Conservation (phyloP, 2,329 filamentous ascomycete genomes). For the Albophoma yamanashiensis region DNA sequence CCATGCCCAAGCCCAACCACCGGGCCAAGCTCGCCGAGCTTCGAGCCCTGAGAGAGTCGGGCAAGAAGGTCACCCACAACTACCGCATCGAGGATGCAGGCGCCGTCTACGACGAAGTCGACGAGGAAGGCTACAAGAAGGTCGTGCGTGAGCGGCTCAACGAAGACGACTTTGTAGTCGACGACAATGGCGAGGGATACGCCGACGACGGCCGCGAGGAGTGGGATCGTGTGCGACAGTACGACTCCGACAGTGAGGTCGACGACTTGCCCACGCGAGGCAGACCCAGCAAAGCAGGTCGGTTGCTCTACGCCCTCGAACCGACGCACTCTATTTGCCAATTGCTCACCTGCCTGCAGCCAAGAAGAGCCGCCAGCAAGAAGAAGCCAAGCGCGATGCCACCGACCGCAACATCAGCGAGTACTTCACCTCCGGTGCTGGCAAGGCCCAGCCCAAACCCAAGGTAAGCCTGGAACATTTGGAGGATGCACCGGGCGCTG, state of each 20-base stretch:
- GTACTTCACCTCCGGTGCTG: constrained; percentile 76
- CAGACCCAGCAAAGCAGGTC: constrained; percentile 41
- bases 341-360: constrained; percentile 32
- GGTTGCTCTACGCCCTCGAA: constrained; percentile 7
- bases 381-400: constrained; percentile 73
- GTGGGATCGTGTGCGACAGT: constrained; percentile 64
- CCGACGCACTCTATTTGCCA: not conserved
- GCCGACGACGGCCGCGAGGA: constrained; percentile 94
- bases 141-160: constrained; percentile 82
- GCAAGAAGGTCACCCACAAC: constrained; percentile 80
- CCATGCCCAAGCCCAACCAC: constrained; percentile 26
- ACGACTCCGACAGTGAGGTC: constrained; percentile 63
- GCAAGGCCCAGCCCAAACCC: constrained; percentile 58
- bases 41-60: constrained; percentile 70
- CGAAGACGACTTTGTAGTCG: constrained; percentile 94
- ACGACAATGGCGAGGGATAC: constrained; percentile 96
- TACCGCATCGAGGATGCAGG: constrained; percentile 81
- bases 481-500: not conserved
- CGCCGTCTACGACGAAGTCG: constrained; percentile 88
- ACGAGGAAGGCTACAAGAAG: constrained; percentile 96
- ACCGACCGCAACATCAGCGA: constrained; percentile 88
- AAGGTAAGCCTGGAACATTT: constrained; percentile 47
- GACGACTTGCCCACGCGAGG: constrained; percentile 26
- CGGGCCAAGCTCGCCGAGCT: constrained; percentile 63
- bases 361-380: constrained; percentile 82